A percentile compares a stretch with the other conserved stretches of the same genome.
Conservation (phyloP, 306 rosid genomes). For the Prunus mira region DNA sequence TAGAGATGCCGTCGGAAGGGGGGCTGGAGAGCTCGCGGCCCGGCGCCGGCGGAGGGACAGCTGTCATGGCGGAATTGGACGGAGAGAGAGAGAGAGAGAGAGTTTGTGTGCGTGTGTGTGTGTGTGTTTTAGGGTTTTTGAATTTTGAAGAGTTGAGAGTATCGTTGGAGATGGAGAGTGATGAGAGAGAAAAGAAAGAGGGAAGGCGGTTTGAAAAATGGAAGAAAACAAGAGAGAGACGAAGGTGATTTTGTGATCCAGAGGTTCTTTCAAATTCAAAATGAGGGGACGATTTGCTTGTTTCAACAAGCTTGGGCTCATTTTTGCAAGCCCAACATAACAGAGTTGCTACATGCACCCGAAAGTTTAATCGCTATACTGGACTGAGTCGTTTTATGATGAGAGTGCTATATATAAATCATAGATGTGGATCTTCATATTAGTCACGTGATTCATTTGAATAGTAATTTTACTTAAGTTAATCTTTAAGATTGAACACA, state of each 20-base stretch:
- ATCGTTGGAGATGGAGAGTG: neutral
- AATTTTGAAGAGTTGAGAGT: neutral
- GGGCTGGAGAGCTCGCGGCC: slow-evolving; percentile 81
- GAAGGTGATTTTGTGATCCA: neutral
- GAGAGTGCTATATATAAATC: too few relatives aligned
- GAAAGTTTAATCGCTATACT: too few relatives aligned
- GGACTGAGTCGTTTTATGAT: too few relatives aligned
- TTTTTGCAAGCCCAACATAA: neutral
- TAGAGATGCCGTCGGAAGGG: slow-evolving; percentile 88
- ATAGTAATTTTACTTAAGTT: too few relatives aligned
- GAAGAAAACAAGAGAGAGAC: neutral
- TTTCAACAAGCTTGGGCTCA: neutral
- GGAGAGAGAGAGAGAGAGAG: slow-evolving; percentile 4
- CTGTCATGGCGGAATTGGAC: slow-evolving; percentile 37
- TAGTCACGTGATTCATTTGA: fast-evolving
- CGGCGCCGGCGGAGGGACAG: slow-evolving; percentile 50
- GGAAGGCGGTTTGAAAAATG: slow-evolving; percentile 39
- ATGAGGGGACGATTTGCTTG: neutral
- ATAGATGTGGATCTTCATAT: too few relatives aligned
- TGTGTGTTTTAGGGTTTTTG: neutral
- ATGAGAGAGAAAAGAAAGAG: slow-evolving; percentile 30
- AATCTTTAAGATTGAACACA: too few relatives aligned
- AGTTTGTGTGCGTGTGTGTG: neutral
- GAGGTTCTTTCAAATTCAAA: slow-evolving; percentile 7
- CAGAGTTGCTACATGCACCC: neutral